These are phyloP conservation scores for Acacia pycnantha DNA, from an alignment of 331 rosid genomes.

Conservation along the genomic window DNA sequence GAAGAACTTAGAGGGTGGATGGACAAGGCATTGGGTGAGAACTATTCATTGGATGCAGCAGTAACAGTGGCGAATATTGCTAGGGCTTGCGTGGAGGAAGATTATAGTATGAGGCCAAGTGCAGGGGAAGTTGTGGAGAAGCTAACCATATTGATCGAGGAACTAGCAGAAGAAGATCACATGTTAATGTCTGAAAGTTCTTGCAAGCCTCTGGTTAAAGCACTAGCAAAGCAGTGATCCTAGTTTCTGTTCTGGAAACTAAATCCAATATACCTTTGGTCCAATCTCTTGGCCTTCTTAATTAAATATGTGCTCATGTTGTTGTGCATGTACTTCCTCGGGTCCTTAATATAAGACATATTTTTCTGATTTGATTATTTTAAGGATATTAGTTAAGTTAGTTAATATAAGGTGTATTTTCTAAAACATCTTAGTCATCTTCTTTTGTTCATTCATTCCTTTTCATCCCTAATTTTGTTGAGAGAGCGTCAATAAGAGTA, in stretches of 20 bases:
- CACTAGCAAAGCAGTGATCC: constrained; percentile 22
- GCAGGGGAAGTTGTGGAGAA: constrained; percentile 74
- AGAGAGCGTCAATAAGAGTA: no score
- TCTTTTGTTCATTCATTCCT: no score
- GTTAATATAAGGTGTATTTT: no score
- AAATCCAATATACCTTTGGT: constrained; percentile 5
- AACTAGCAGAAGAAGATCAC: constrained; percentile 52
- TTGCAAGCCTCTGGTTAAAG: constrained; percentile 67
- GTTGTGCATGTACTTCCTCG: not conserved
- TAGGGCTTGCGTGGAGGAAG: constrained; percentile 79
- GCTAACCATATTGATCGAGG: constrained; percentile 68
- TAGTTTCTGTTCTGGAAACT: not conserved
- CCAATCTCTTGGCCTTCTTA: constrained; percentile 10
- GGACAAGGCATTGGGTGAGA: constrained; percentile 77
- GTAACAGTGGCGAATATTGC: constrained; percentile 64
- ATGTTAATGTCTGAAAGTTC: constrained; percentile 63
- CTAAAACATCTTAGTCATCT: no score
- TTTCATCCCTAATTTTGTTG: no score
- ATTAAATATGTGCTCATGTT: not conserved
- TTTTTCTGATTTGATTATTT: no score
- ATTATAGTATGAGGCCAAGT: constrained; percentile 64
- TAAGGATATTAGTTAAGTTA: no score
- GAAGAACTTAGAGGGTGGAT: constrained; percentile 78
- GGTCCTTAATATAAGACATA: no score
- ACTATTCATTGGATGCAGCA: constrained; percentile 71